Conservation (phyloP, 1,139 yeast genomes). For the Hemisphaericaspora xylofermentans region DNA sequence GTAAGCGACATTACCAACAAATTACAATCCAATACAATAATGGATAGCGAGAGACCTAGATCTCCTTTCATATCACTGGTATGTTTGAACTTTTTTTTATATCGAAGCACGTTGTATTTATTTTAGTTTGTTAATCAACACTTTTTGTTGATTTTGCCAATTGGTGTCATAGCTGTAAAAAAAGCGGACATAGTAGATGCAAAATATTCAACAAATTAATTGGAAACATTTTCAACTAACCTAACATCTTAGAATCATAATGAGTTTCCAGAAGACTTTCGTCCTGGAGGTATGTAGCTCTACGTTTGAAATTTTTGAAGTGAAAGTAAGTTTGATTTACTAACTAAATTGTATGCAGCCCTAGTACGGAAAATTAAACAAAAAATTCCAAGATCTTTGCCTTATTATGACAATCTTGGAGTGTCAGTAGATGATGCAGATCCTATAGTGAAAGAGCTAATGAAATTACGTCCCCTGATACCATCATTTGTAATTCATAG, state of each 20-base stretch:
- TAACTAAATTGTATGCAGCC: constrained; percentile 9
- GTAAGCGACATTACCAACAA: too few species aligned
- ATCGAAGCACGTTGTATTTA: too few species aligned
- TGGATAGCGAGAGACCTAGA: background rate
- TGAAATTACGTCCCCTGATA: constrained; percentile 33
- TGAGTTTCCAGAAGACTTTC: constrained; percentile 13
- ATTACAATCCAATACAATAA: background rate
- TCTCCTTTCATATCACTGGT: background rate
- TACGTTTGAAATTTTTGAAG: too few species aligned
- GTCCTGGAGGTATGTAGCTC: constrained; percentile 26
- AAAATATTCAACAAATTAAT: background rate
- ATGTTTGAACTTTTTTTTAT: background rate
- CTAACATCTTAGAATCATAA: background rate
- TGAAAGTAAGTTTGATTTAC: too few species aligned
- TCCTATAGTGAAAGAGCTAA: constrained; percentile 31
- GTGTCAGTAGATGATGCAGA: constrained; percentile 13
- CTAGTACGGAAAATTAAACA: constrained; percentile 14
- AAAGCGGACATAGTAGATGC: too few species aligned
- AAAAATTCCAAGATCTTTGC: constrained; percentile 17
- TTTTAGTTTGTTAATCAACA: too few species aligned
- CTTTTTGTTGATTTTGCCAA: background rate
- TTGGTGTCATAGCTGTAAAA: background rate
- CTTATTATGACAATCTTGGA: constrained; percentile 13
- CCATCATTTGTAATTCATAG: constrained; percentile 14
- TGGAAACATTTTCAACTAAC: background rate